Evolutionary conservation across 352 stramenopile genomes (phyloP).

Genomic region (Nothophytophthora sp.): DNA sequence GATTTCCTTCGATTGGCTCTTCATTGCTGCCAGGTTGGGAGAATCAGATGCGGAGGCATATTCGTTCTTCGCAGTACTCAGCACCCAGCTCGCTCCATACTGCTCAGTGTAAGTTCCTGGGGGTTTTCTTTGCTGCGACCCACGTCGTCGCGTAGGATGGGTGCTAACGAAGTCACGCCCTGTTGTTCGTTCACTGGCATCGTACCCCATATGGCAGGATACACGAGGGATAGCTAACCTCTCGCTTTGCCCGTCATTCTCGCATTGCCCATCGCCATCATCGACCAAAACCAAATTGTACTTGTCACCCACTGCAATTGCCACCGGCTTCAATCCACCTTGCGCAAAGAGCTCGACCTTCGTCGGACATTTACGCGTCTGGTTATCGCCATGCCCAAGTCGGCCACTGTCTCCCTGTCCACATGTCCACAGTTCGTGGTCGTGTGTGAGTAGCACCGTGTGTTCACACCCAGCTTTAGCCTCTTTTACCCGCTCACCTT

Average conservation of each 20-base stretch:
- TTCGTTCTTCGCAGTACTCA: conserved; percentile 2
- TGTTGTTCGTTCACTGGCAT: background rate
- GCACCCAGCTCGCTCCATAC: conserved; percentile 24
- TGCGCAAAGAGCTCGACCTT: conserved; percentile 58
- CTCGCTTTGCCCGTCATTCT: background rate
- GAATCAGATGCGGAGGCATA: background rate
- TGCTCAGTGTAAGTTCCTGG: background rate
- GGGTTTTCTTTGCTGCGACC: conserved; percentile 3
- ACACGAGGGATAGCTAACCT: background rate
- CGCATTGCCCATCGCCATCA: conserved; percentile 22
- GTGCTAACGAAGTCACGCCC: background rate
- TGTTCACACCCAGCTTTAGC: conserved; percentile 85
- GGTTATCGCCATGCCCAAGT: conserved; percentile 69
- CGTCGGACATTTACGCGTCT: conserved; percentile 62
- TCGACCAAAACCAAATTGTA: conserved; percentile 83
- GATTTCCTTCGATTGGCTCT: background rate
- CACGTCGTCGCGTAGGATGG: background rate
- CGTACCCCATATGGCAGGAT: background rate
- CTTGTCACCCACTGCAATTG: conserved; percentile 86
- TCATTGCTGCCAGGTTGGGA: background rate
- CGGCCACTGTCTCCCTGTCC: conserved; percentile 82
- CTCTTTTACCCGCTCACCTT: conserved; percentile 54
- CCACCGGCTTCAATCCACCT: conserved; percentile 51
- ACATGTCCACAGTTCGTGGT: conserved; percentile 77
- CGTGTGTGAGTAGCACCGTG: conserved; percentile 57